phyloP scores from a whole-genome alignment of 768 basidiomycete genomes.

The Tulasnella sp. region DNA sequence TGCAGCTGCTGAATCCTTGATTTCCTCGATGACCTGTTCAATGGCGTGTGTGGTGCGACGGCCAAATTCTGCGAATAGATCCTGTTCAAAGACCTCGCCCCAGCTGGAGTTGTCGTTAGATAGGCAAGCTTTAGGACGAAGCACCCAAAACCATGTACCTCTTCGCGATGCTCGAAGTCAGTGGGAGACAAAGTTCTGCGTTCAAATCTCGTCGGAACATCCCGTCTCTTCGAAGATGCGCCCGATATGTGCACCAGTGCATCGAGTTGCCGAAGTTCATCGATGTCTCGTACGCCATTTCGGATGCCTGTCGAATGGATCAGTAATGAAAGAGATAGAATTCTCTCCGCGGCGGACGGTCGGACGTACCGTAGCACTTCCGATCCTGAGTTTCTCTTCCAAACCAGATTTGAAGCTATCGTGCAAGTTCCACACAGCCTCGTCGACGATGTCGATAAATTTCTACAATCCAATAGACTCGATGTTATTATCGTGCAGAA shows the following conservation, averaged over 20 bases:
- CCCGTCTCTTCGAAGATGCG: slow-evolving; percentile 53
- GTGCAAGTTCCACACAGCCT: slow-evolving; percentile 49
- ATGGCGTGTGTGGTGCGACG: slow-evolving; percentile 41
- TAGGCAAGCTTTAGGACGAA: background rate
- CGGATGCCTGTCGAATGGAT: slow-evolving; percentile 43
- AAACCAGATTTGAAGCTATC: slow-evolving; percentile 52
- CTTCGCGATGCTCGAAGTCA: slow-evolving; percentile 54
- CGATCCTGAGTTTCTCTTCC: slow-evolving; percentile 55
- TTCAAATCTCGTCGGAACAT: slow-evolving; percentile 59
- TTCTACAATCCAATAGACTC: slow-evolving; percentile 28
- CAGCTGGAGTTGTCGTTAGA: slow-evolving; percentile 40
- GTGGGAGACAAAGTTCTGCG: slow-evolving; percentile 53
- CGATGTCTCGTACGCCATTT: slow-evolving; percentile 46
- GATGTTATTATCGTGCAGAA: background rate
- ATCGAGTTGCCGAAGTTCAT: slow-evolving; percentile 53
- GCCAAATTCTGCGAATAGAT: slow-evolving; percentile 53
- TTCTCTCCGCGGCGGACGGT: background rate
- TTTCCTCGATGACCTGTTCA: slow-evolving; percentile 48
- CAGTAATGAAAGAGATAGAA: background rate
- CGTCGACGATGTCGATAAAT: slow-evolving; percentile 47
- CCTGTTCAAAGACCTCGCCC: slow-evolving; percentile 58
- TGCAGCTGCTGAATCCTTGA: slow-evolving; percentile 50
- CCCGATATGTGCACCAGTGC: slow-evolving; percentile 61
- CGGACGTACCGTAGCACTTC: slow-evolving; percentile 48
- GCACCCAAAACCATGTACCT: slow-evolving; percentile 18